Evolutionary conservation across 208 protist genomes (phyloP).

Genomic region (Acanthamoeba lenticulata): DNA sequence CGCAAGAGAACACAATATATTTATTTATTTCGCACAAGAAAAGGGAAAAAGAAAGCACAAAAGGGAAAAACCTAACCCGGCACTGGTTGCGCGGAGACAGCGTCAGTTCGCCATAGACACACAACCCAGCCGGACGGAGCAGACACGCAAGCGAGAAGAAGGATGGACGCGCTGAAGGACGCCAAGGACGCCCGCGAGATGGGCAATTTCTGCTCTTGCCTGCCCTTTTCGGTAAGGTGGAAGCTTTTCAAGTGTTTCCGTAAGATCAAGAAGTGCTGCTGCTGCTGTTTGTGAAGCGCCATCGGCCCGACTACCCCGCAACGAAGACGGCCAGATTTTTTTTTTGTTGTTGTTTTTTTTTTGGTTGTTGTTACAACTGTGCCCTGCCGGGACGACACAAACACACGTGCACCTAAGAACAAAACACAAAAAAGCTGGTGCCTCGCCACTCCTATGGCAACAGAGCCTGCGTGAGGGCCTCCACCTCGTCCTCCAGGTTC

Average conservation of each 20-base stretch:
- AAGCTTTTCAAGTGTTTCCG: constrained; percentile 48
- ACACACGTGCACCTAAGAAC: too few species aligned
- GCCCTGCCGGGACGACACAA: too few species aligned
- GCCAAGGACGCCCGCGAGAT: constrained; percentile 27
- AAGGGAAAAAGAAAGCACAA: not conserved
- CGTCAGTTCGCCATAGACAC: too few species aligned
- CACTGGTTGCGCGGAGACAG: not conserved
- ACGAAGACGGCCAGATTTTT: too few species aligned
- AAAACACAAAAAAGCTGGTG: not conserved
- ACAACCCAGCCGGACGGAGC: too few species aligned
- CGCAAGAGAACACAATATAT: not conserved
- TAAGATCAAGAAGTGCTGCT: constrained; percentile 29
- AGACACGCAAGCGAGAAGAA: too few species aligned
- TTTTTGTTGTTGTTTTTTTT: too few species aligned
- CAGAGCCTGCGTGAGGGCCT: not conserved
- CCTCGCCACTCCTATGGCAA: too few species aligned
- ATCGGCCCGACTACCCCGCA: too few species aligned
- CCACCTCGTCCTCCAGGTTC: not conserved
- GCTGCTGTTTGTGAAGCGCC: not conserved
- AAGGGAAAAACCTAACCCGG: not conserved
- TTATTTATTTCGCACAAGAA: not conserved
- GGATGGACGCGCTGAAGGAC: not conserved
- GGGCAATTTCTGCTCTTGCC: constrained; percentile 23
- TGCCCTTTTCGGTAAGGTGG: not conserved
- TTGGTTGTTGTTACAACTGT: too few species aligned